Base-by-base conservation (phyloP, 2,329 filamentous ascomycete species). In the Falciphora oryzae region DNA sequence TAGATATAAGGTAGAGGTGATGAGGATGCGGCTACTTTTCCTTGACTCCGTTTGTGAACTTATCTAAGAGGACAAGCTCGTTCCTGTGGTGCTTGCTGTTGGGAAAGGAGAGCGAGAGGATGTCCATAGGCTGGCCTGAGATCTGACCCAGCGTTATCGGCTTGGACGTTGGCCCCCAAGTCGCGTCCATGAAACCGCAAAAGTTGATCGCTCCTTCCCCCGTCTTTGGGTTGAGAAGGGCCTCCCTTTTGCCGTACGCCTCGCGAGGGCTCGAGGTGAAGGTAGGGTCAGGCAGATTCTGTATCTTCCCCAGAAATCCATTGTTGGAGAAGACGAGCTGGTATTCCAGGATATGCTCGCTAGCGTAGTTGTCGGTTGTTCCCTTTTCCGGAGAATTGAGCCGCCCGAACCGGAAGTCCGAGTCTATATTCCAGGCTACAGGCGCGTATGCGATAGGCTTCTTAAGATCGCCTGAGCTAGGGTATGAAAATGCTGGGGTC, bases 331-430 rank as follows among this genome's bases (percentile, higher is more conserved):
- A 16, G 1, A 60, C 1, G 4, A 35, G 29, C 58, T 60, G 58
- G 28, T 35, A 60, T 16, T 60, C 58, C 22, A 60, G 58, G 4
- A 60, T 25, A 13, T 60, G 58, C 58, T 60, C 58, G 58, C 29
- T 60, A 16, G 58, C 58, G 18, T 32, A 58, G n/a, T 28, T 8
- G 5, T n/a, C 27, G 3, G n/a, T 8, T 14, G 5, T 28, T 27
- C 14, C n/a, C n/a, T 8, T 25, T 8, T 4, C 22, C 14, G 57
- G 57, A 5, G 57, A 5, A 5, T 11, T 32, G 5, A 27, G 5
- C 5, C 16, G 3, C 14, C 27, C 27, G 18, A 22, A 28, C 2
- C 2, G 1, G 16, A 59, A 59, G 7, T 27, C n/a, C 2, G 3
- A 1, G 27, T 59, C 57, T 1, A 44, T 13, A 28, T 1, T n/a